Base-by-base conservation (phyloP, 306 rosid species). In the Glycine soja region DNA sequence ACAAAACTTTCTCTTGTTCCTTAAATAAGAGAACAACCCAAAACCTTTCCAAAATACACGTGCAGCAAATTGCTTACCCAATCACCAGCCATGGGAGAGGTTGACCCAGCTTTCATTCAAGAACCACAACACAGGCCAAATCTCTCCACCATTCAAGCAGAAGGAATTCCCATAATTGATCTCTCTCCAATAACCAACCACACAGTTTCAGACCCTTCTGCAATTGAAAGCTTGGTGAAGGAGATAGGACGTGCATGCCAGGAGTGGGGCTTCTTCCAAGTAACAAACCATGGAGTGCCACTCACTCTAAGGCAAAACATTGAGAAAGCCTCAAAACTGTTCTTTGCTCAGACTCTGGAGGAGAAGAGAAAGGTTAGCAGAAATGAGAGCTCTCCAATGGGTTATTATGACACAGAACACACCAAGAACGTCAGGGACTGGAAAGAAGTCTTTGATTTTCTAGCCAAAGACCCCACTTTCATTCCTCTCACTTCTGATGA, bases 361-460 rank as follows among this genome's bases (percentile, higher is more conserved):
- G 91, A 90, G 84, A 92, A 91, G 89, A 86, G 65, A 3, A 58
- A 58, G 65, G 65, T 58, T 19, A 9, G 65, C 14, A 58, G 13
- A 58, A 5, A 58, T 58, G 65, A 58, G 65, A 10, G 4, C 14
- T 19, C 13, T 9, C 38, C 65, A 10, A 58, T 0, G 10, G 65
- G 65, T 58, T 58, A 58, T 5, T 15, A 58, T 58, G 65, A 58
- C 14, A 8, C 65, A 19, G 68, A 62, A 13, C 42, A 62, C 68
- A 62, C 68, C 43, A 62, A 62, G 5, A 62, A 62, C 16, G 43
- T 62, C 32, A 62, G 68, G 68, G 68, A 62, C 45, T 89, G 98
- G 97, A 92, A 90, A 54, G 95, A 92, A 75, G 93, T 87, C 9
- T 88, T 87, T 77, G 95, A 62, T 32, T 62, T 12, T 62, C 16